These are phyloP conservation scores for Gentiana macrophylla DNA, from an alignment of 257 asterid genomes.

Conservation along the genomic window DNA sequence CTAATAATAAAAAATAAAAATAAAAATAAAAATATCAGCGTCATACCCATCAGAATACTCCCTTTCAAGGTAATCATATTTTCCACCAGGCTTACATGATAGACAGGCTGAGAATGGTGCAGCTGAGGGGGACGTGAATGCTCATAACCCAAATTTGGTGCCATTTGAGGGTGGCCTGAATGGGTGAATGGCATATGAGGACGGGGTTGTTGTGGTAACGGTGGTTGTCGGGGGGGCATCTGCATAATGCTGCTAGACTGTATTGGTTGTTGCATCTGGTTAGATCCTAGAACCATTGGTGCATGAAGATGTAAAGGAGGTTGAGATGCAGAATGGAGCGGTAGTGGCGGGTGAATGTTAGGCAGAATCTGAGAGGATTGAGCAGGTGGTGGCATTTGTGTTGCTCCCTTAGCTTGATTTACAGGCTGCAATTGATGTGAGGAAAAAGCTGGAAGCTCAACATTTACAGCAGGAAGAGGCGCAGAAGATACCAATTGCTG, in stretches of 20 bases:
- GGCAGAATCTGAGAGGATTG: conserved; percentile 49
- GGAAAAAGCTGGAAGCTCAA: conserved; percentile 42
- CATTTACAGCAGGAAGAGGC: conserved; percentile 30
- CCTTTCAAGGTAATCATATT: background rate
- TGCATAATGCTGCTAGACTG: conserved; percentile 48
- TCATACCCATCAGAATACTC: background rate
- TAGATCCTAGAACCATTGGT: conserved; percentile 39
- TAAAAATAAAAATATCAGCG: conserved; percentile 6
- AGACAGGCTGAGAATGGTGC: conserved; percentile 71
- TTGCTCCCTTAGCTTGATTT: conserved; percentile 49
- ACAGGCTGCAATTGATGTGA: conserved; percentile 39
- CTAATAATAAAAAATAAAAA: conserved; percentile 26
- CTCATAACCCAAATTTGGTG: conserved; percentile 55
- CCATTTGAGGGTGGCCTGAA: conserved; percentile 66
- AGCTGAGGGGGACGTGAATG: conserved; percentile 62
- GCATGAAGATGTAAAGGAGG: conserved; percentile 49
- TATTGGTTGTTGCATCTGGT: conserved; percentile 58
- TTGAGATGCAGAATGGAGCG: conserved; percentile 56
- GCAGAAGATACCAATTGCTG: conserved; percentile 47
- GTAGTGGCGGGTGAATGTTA: conserved; percentile 33
- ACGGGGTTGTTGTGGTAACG: conserved; percentile 54
- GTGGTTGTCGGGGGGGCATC: conserved; percentile 44
- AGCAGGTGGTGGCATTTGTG: conserved; percentile 32
- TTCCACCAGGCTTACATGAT: conserved; percentile 49
- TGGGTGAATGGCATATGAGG: conserved; percentile 57